These are phyloP conservation scores for Vigna reflexopilosa DNA, from an alignment of 306 rosid genomes.

Conservation along the genomic window DNA sequence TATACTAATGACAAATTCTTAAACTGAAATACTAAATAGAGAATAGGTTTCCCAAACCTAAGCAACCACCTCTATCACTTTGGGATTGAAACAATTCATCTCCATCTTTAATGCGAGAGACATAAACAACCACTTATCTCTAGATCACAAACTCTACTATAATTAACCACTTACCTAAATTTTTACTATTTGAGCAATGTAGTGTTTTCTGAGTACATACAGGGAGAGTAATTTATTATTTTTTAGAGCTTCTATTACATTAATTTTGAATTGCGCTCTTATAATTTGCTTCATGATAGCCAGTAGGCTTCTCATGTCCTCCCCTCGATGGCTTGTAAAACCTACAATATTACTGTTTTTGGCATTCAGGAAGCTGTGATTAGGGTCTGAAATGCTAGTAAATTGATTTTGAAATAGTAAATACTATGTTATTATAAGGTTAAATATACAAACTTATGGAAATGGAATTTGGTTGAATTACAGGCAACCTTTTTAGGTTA, in stretches of 20 bases:
- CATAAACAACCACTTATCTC: not conserved
- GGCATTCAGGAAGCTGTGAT: not conserved
- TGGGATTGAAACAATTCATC: not conserved
- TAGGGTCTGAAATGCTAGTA: not conserved
- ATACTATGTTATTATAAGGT: not conserved
- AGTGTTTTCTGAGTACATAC: constrained; percentile 1
- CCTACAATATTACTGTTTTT: not conserved
- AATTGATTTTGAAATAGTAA: not conserved
- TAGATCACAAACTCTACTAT: not conserved
- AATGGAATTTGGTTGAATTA: not conserved
- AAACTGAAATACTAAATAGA: not conserved
- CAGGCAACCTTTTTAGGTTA: not conserved
- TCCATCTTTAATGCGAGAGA: not conserved
- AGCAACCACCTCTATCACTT: not conserved
- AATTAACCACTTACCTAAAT: no score
- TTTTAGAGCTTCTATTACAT: not conserved
- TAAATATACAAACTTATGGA: not conserved
- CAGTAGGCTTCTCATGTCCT: not conserved
- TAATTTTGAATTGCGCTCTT: not conserved
- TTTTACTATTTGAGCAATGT: not conserved
- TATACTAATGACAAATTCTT: not conserved
- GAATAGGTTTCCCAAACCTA: no score
- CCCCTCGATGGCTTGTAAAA: not conserved
- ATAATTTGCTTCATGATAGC: constrained; percentile 15
- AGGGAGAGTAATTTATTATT: not conserved